phyloP scores from a whole-genome alignment of 2,329 filamentous ascomycete genomes.

The Drechslerella dactyloides region DNA sequence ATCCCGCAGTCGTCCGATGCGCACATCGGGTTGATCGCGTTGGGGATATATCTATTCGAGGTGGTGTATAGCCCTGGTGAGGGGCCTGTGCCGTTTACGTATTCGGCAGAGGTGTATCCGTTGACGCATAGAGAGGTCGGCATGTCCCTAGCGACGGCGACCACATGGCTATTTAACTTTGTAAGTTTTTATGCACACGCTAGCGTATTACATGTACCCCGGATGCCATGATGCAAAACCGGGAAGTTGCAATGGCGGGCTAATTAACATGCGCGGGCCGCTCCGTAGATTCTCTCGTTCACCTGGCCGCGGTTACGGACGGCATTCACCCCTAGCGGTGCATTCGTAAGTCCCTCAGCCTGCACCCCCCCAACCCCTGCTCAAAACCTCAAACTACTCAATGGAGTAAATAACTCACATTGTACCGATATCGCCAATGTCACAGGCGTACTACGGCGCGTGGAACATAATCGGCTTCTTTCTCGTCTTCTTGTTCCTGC shows the following conservation, averaged over 20 bases:
- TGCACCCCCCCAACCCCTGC: neutral
- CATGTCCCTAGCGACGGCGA: conserved; percentile 67
- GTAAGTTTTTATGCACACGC: conserved; percentile 4
- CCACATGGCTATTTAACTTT: conserved; percentile 61
- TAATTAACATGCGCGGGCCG: conserved; percentile 56
- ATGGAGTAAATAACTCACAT: neutral
- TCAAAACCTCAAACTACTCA: neutral
- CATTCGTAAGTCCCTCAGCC: conserved; percentile 57
- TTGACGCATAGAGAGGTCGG: conserved; percentile 68
- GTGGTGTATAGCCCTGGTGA: conserved; percentile 67
- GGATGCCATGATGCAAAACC: neutral
- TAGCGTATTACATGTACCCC: neutral
- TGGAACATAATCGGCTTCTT: conserved; percentile 63
- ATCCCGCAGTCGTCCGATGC: conserved; percentile 58
- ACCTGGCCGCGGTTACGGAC: conserved; percentile 62
- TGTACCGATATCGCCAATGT: neutral
- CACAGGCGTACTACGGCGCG: conserved; percentile 60
- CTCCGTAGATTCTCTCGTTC: conserved; percentile 56
- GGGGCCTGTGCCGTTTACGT: conserved; percentile 71
- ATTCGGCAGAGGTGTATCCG: conserved; percentile 71
- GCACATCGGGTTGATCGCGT: conserved; percentile 59
- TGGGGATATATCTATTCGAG: conserved; percentile 63
- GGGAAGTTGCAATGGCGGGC: neutral
- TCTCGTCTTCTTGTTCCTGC: conserved; percentile 59
- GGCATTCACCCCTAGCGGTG: conserved; percentile 62